These are phyloP conservation scores for Lichtheimia ornata DNA, from an alignment of 371 early-diverging fungal species.

Conservation along the genomic window DNA sequence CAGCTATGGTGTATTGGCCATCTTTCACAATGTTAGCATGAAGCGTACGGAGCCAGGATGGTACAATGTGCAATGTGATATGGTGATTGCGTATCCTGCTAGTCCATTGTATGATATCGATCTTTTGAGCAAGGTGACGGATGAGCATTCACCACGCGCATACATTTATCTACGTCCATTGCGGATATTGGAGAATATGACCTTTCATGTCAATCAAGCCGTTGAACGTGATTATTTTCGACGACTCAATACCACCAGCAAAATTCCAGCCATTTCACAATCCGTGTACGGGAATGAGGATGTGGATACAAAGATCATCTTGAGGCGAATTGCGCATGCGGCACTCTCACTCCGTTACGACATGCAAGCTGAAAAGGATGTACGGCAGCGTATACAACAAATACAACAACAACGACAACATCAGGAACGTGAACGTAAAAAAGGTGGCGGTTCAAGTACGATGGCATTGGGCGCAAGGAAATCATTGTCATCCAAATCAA, in stretches of 20 bases:
- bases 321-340: slow-evolving; percentile 31
- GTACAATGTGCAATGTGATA: slow-evolving; percentile 38
- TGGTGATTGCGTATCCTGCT: slow-evolving; percentile 41
- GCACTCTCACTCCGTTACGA: slow-evolving; percentile 24
- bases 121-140: slow-evolving; percentile 37
- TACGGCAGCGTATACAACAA: neutral
- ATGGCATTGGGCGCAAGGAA: neutral
- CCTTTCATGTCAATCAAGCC: slow-evolving; percentile 39
- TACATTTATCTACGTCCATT: slow-evolving; percentile 46
- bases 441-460: too few relatives aligned
- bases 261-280: slow-evolving; percentile 32
- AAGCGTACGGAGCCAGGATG: slow-evolving; percentile 26
- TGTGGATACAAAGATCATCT: slow-evolving; percentile 14
- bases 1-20: slow-evolving; percentile 38
- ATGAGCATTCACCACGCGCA: slow-evolving; percentile 41
- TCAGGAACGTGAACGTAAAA: too few relatives aligned
- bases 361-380: neutral
- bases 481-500: neutral
- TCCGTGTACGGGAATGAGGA: slow-evolving; percentile 16
- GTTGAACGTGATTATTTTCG: slow-evolving; percentile 45
- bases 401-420: neutral
- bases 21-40: slow-evolving; percentile 38
- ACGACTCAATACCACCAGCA: slow-evolving; percentile 45
- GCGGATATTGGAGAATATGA: slow-evolving; percentile 28
- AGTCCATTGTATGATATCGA: slow-evolving; percentile 44